phyloP scores from a whole-genome alignment of 2,329 filamentous ascomycete species.

The Fusarium duplospermum region DNA sequence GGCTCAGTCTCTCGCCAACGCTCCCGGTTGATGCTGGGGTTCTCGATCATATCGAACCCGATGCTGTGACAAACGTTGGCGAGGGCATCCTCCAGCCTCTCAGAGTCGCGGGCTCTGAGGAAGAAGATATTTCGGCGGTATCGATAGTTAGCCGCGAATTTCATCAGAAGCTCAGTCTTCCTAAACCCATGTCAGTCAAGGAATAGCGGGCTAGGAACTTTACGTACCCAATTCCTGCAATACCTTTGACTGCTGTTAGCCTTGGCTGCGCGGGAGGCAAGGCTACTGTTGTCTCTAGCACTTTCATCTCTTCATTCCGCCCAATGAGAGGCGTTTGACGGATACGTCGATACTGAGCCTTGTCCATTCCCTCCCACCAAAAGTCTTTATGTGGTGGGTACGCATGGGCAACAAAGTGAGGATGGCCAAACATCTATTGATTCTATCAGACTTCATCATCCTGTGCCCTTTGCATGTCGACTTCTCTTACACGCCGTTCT shows the following conservation, averaged over 20 bases:
- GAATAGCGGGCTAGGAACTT: neutral
- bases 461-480: no score
- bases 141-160: neutral
- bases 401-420: neutral
- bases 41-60: neutral
- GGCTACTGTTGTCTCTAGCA: neutral
- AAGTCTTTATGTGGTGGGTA: neutral
- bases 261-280: neutral
- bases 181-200: neutral
- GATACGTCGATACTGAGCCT: neutral
- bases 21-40: neutral
- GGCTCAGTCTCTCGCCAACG: neutral
- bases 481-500: neutral
- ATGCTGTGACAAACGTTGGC: neutral
- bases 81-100: neutral
- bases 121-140: neutral
- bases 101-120: neutral
- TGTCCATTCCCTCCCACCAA: neutral
- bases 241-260: neutral
- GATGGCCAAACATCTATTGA: neutral
- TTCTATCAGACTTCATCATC: neutral
- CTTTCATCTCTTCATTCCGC: neutral
- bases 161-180: neutral
- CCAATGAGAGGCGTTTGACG: neutral
- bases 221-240: neutral